phyloP scores from a whole-genome alignment of 768 basidiomycete genomes.

The Lactarius indigo region DNA sequence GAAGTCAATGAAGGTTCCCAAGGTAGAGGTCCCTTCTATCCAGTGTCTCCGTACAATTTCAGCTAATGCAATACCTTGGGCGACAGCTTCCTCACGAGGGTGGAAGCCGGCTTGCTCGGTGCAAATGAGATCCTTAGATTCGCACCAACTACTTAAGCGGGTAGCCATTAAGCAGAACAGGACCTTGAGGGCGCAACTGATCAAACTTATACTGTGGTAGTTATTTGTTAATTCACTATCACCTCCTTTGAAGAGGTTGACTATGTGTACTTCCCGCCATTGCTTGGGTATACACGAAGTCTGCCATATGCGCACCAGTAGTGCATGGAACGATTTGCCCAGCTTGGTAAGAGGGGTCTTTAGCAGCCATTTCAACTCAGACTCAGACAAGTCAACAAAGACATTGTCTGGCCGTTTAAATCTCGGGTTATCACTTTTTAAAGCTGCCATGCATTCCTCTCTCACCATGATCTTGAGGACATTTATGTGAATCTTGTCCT shows the following conservation, averaged over 20 bases:
- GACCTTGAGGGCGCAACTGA: conserved; percentile 18
- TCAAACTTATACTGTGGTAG: conserved; percentile 24
- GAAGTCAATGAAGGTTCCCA: conserved; percentile 22
- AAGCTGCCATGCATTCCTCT: not conserved
- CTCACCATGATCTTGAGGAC: conserved; percentile 3
- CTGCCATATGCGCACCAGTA: accelerated
- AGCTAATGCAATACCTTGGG: conserved; percentile 15
- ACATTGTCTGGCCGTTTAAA: not conserved
- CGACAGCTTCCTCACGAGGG: conserved; percentile 20
- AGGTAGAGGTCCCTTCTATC: not conserved
- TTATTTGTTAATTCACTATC: conserved; percentile 16
- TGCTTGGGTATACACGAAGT: not conserved
- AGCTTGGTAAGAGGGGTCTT: not conserved
- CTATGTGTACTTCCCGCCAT: conserved; percentile 19
- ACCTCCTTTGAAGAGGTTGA: conserved; percentile 19
- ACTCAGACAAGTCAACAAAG: not conserved
- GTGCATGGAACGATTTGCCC: not conserved
- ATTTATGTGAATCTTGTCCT: conserved; percentile 1
- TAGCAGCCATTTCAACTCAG: not conserved
- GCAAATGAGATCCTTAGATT: not conserved
- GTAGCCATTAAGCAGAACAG: conserved; percentile 15
- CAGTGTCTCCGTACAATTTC: conserved; percentile 21
- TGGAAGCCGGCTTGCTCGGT: conserved; percentile 21
- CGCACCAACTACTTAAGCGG: not conserved
- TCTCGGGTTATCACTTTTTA: not conserved